phyloP scores from a whole-genome alignment of 2,329 filamentous ascomycete genomes.

The Aaosphaeria pasadenensis region DNA sequence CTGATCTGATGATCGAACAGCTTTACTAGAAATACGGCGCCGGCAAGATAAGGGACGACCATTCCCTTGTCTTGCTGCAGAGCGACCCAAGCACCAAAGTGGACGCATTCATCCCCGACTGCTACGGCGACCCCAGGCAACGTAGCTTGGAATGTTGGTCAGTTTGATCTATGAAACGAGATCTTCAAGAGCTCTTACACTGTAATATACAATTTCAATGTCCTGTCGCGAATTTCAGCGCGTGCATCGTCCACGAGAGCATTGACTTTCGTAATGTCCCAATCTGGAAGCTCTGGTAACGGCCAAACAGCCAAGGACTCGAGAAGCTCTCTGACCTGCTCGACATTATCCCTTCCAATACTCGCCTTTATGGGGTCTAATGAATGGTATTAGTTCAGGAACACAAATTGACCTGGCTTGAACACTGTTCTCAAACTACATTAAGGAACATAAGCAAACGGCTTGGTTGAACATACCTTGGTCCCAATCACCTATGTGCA shows the following conservation, averaged over 20 bases:
- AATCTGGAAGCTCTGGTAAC: conserved; percentile 30
- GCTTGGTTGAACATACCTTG: conserved; percentile 22
- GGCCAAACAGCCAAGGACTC: conserved; percentile 38
- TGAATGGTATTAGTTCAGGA: not conserved
- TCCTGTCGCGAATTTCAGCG: conserved; percentile 23
- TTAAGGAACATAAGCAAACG: conserved; percentile 23
- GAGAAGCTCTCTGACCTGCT: conserved; percentile 32
- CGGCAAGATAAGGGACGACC: too few relatives aligned
- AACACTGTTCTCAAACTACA: conserved; percentile 26
- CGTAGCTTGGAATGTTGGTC: conserved; percentile 17
- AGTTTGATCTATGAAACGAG: conserved; percentile 1
- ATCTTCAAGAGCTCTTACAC: conserved; percentile 22
- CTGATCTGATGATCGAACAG: too few relatives aligned
- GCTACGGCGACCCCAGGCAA: conserved; percentile 32
- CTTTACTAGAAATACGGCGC: too few relatives aligned
- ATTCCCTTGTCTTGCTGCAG: too few relatives aligned
- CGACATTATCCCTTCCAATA: conserved; percentile 26
- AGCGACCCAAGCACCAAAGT: not conserved
- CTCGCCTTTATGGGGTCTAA: conserved; percentile 27
- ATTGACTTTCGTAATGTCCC: conserved; percentile 26
- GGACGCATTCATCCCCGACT: conserved; percentile 8
- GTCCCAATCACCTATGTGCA: conserved; percentile 39
- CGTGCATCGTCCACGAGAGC: conserved; percentile 26
- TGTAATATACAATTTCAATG: conserved; percentile 34
- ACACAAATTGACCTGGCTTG: conserved; percentile 6